phyloP scores from a whole-genome alignment of 2,329 filamentous ascomycete species.

The Trichoderma oligosporum region DNA sequence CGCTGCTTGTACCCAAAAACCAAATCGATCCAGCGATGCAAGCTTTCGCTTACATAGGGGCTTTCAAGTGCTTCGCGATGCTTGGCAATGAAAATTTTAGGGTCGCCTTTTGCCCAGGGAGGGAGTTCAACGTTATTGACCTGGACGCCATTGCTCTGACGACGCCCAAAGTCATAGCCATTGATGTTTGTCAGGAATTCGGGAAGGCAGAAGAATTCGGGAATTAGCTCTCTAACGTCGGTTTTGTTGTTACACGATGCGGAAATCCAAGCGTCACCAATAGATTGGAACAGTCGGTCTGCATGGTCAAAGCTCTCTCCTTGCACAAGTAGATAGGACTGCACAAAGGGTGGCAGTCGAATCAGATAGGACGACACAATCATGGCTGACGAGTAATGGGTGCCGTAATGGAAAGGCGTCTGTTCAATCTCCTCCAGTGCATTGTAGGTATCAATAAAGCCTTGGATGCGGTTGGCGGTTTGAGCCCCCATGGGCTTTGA shows the following conservation, averaged over 20 bases:
- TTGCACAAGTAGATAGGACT: slow-evolving; percentile 89
- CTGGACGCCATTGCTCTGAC: slow-evolving; percentile 72
- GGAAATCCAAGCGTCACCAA: slow-evolving; percentile 86
- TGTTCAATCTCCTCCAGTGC: slow-evolving; percentile 90
- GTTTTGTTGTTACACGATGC: slow-evolving; percentile 87
- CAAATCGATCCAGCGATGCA: slow-evolving; percentile 94
- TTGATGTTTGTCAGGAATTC: slow-evolving; percentile 96
- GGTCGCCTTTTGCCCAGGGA: slow-evolving; percentile 94
- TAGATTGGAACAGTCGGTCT: slow-evolving; percentile 90
- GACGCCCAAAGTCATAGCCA: slow-evolving; percentile 84
- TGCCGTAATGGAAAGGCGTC: slow-evolving; percentile 93
- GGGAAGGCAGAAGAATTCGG: slow-evolving; percentile 94
- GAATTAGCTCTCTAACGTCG: slow-evolving; percentile 90
- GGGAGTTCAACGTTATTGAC: slow-evolving; percentile 89
- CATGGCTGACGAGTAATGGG: slow-evolving; percentile 98
- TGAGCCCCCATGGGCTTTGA: slow-evolving; percentile 97
- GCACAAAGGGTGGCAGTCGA: slow-evolving; percentile 89
- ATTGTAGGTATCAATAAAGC: slow-evolving; percentile 79
- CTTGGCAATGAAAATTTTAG: slow-evolving; percentile 91
- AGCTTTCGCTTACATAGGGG: slow-evolving; percentile 80
- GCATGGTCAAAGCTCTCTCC: slow-evolving; percentile 96
- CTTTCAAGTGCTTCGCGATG: slow-evolving; percentile 95
- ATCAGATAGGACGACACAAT: slow-evolving; percentile 97
- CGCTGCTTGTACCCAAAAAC: slow-evolving; percentile 93
- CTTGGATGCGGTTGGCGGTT: slow-evolving; percentile 66